Percentiles rank a stretch among this genome's conserved stretches.
Evolutionary conservation across 306 rosid species (phyloP).

Genomic region (Vicia villosa): DNA sequence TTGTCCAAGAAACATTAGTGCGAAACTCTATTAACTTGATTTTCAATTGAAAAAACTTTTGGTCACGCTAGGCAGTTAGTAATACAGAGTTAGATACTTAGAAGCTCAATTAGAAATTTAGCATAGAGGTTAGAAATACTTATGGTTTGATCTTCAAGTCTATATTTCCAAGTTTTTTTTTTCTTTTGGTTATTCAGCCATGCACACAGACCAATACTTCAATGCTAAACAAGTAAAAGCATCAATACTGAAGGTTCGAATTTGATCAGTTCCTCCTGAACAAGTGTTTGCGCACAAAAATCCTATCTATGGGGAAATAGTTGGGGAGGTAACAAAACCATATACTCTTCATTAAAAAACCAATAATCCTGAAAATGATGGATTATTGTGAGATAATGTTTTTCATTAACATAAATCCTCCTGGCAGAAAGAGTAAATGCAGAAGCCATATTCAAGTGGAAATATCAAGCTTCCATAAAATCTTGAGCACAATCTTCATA

Average conservation of each 20-base stretch:
- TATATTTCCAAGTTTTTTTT: neutral
- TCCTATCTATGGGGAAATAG: too few species aligned
- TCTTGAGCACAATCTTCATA: conserved; percentile 1
- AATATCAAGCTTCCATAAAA: conserved; percentile 25
- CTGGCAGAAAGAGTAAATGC: conserved; percentile 12
- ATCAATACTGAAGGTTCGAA: neutral
- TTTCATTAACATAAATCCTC: conserved; percentile 16
- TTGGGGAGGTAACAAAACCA: too few species aligned
- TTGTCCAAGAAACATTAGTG: conserved; percentile 38
- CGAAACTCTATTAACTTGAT: neutral
- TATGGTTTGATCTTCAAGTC: conserved; percentile 16
- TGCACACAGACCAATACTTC: conserved; percentile 19
- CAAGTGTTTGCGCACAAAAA: too few species aligned
- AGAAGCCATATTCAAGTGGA: conserved; percentile 5
- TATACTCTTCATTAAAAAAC: too few species aligned
- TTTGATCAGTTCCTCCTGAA: too few species aligned
- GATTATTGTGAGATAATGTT: too few species aligned
- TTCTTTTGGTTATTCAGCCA: conserved; percentile 3
- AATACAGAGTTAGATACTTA: conserved; percentile 2
- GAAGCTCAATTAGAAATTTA: conserved; percentile 23
- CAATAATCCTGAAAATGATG: too few species aligned
- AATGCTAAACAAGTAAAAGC: conserved; percentile 22
- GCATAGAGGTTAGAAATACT: conserved; percentile 14
- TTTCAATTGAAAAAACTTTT: conserved; percentile 13
- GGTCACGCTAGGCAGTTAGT: conserved; percentile 19